phyloP scores from a whole-genome alignment of 2,329 filamentous ascomycete species.

The Geosmithia putterillii region DNA sequence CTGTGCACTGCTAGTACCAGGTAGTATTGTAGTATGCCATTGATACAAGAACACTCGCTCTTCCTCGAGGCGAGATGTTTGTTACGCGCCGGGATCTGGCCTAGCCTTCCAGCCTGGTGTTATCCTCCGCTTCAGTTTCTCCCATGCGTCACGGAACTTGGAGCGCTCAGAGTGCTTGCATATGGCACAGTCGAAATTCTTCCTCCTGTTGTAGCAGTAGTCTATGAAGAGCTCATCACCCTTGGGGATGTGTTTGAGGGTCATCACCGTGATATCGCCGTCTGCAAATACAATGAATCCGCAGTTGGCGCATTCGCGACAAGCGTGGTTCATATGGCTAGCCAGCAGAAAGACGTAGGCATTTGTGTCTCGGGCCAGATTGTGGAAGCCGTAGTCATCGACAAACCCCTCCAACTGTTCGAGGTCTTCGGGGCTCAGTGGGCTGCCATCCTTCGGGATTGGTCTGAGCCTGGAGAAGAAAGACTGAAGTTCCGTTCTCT shows the following conservation, averaged over 20 bases:
- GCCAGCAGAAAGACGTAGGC: conserved; percentile 9
- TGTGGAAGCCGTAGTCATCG: conserved; percentile 10
- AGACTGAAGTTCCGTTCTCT: not conserved
- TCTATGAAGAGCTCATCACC: not conserved
- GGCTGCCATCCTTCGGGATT: conserved; percentile 1
- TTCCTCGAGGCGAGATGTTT: not conserved
- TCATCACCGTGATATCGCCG: not conserved
- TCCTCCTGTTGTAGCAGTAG: conserved; percentile 1
- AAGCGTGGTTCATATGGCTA: conserved; percentile 20
- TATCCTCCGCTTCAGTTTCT: too few species aligned
- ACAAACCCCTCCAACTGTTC: conserved; percentile 10
- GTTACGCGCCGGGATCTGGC: not conserved
- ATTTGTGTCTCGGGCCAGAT: not conserved
- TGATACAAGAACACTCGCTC: too few species aligned
- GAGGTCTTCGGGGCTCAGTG: not conserved
- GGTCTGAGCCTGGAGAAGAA: conserved; percentile 6
- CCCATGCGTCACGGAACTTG: too few species aligned
- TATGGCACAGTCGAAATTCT: not conserved
- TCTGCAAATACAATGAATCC: not conserved
- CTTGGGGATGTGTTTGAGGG: not conserved
- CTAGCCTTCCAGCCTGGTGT: too few species aligned
- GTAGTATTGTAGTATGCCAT: too few species aligned
- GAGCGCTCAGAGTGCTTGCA: too few species aligned
- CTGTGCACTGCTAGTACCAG: conserved; percentile 18
- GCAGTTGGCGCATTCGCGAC: conserved; percentile 13